Evolutionary conservation across 495 filamentous ascomycete genomes (phyloP).

Genomic region (Aspergillus ostianus): DNA sequence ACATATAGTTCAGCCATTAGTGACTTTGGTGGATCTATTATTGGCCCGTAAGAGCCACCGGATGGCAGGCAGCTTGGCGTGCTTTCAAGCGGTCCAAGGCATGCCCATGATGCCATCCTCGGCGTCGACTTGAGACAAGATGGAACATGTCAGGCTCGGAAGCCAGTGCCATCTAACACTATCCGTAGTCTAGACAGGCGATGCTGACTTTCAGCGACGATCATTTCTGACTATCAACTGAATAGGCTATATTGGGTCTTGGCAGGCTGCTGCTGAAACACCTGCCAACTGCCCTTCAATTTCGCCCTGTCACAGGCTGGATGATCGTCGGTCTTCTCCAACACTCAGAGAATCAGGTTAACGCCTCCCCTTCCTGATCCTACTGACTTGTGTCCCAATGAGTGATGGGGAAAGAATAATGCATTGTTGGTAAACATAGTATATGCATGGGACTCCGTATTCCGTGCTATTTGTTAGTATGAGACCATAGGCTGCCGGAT

Average conservation of each 20-base stretch:
- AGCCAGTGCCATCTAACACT: not conserved
- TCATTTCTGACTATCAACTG: not conserved
- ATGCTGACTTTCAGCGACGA: not conserved
- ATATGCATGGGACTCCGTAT: not conserved
- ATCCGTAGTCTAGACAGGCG: not conserved
- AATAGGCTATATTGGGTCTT: constrained; percentile 8
- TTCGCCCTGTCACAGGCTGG: constrained; percentile 7
- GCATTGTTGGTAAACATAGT: not conserved
- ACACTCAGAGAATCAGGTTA: not conserved
- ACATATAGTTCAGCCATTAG: not conserved
- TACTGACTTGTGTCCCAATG: not conserved
- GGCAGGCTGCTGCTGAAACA: constrained; percentile 7
- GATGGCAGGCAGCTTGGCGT: not conserved
- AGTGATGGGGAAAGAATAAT: not conserved
- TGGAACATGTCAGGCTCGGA: constrained; percentile 1
- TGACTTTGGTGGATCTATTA: not conserved
- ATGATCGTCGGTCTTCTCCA: constrained; percentile 1
- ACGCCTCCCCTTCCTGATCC: not conserved
- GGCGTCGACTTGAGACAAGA: constrained; percentile 1
- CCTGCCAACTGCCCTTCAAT: constrained; percentile 7
- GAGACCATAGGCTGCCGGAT: not conserved
- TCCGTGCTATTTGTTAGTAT: not conserved
- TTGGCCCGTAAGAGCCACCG: not conserved
- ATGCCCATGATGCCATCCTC: not conserved
- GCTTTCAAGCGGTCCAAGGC: not conserved